Evolutionary conservation across 805 yeast species (phyloP), one percentile per base, ranked within the genome.

Genomic region (Cyberlindnera euphorbiae): DNA sequence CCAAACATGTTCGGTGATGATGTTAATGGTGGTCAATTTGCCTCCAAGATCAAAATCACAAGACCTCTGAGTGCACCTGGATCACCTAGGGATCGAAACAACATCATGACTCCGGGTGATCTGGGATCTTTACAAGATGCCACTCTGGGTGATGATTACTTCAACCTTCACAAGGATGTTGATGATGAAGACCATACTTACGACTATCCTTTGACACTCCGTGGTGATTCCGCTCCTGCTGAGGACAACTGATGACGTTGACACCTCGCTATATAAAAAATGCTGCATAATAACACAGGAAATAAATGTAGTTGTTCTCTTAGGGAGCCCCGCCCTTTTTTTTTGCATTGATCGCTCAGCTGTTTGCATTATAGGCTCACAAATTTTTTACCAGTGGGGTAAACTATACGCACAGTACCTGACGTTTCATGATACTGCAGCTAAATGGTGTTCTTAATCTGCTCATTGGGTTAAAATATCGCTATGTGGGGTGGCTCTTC

Each of bases 11-110:
- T 79, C 62, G 70, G 71, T 24, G 61, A 41, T 11, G 57, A 39
- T 39, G 24, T 28, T 19, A 32, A 40, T 5, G 50, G 48, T 13
- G 33, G 41, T 13, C 32, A 39, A n/a, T 53, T 76, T 69, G 35
- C 71, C 60, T 62, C 65, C 52, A 47, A 63, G 59, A 58, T 79
- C 52, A 90, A 89, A 62, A 75, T 90, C 41, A 78, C 96, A 6
- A 75, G 96, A 55, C 97, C 97, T 13, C 68, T 90, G 46, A 82
- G 95, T 42, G 97, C 86, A n/a, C 97, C 97, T 1, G 97, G 97
- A 3, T 89, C 97, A 6, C 97, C 98, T 43, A 70, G 89, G 39
- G 86, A 77, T 44, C 69, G 71, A 52, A 69, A 75, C 46, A 79
- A 83, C 13, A 66, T 80, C 49, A 90, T 88, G 96, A 90, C 98